phyloP scores from a whole-genome alignment of 1,139 yeast genomes.

The Blastobotrys proliferans region DNA sequence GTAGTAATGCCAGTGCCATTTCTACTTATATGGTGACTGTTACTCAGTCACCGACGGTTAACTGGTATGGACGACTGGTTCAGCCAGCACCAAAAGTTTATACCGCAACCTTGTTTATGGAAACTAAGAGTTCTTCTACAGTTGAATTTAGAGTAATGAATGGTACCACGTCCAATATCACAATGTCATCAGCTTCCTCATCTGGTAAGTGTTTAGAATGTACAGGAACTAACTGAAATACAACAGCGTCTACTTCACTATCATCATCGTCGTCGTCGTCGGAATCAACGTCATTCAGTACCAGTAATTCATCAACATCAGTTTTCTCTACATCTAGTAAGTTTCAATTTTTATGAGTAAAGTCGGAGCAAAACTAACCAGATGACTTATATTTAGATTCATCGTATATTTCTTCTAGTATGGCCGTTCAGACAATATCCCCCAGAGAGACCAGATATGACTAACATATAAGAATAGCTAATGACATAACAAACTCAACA shows the following conservation, averaged over 20 bases:
- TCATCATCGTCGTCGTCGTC: not conserved
- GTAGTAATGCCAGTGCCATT: not conserved
- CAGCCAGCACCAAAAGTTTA: not conserved
- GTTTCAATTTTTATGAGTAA: not conserved
- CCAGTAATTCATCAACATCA: not conserved
- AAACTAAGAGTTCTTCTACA: not conserved
- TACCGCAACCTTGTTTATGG: not conserved
- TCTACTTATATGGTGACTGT: conserved; percentile 4
- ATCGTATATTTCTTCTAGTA: not conserved
- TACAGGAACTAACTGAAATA: not conserved
- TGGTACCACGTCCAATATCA: conserved; percentile 5
- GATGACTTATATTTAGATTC: not conserved
- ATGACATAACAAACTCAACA: not conserved
- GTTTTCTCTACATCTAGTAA: not conserved
- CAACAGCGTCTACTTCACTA: not conserved
- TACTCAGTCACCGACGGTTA: not conserved
- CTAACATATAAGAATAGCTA: not conserved
- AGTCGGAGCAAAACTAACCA: not conserved
- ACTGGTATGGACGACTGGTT: not conserved
- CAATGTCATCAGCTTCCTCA: not conserved
- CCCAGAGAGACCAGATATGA: not conserved
- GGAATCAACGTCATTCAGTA: not conserved
- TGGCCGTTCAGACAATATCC: no score
- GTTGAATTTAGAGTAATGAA: not conserved
- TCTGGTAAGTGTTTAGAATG: not conserved